A percentile compares a stretch with the other conserved stretches of the same genome.
Conservation (phyloP, 208 protist genomes). For the Trypanosoma congolense region DNA sequence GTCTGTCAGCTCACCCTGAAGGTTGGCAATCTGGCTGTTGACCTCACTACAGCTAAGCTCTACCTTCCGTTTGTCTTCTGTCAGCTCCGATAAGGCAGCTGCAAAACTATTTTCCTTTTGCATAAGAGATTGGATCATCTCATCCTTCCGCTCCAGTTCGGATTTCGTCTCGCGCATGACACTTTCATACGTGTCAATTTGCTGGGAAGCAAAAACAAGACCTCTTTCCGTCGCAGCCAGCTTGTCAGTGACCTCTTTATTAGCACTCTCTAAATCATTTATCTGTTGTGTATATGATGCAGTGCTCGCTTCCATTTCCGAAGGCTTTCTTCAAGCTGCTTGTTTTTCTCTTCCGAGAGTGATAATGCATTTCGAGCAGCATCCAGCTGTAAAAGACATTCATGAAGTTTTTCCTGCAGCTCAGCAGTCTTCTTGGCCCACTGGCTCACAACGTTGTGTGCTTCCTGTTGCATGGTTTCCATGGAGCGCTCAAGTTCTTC, state of each 20-base stretch:
- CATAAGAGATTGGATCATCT: conserved; percentile 5
- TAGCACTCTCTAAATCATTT: conserved; percentile 1
- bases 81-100: conserved; percentile 10
- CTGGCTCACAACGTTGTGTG: conserved; percentile 66
- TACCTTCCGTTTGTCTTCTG: conserved; percentile 21
- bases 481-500: conserved; percentile 47
- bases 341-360: conserved; percentile 10
- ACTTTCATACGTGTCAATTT: conserved; percentile 39
- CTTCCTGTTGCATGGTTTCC: conserved; percentile 47
- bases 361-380: conserved; percentile 4
- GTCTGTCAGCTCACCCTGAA: conserved; percentile 9
- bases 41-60: conserved; percentile 24
- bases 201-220: conserved; percentile 18
- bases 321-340: conserved; percentile 19
- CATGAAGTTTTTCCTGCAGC: conserved; percentile 31
- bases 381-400: conserved; percentile 12
- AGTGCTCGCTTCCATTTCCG: conserved; percentile 24
- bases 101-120: conserved; percentile 8
- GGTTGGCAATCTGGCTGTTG: conserved; percentile 6
- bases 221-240: conserved; percentile 8
- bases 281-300: conserved; percentile 15
- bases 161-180: conserved; percentile 39
- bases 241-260: conserved; percentile 15
- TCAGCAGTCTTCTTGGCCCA: conserved; percentile 58
- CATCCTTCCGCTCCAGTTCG: conserved; percentile 30